Evolutionary conservation across 192 early-diverging fungal genomes (phyloP).

Genomic region (Backusella westeae): DNA sequence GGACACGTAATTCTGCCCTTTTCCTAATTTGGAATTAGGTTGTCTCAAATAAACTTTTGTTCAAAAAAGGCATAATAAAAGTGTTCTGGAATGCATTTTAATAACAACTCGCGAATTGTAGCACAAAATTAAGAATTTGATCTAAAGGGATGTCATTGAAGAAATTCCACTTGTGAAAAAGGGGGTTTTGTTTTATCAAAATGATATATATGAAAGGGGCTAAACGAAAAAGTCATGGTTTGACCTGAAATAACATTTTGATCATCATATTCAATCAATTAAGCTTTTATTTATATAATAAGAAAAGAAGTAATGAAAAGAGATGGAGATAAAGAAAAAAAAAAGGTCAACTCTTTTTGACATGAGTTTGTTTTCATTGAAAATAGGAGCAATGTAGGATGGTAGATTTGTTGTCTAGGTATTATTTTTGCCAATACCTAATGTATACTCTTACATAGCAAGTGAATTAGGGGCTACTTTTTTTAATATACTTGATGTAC

Average conservation of each 20-base stretch:
- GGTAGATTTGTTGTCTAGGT: conserved; percentile 78
- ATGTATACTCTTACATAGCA: not conserved
- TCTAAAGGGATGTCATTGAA: not conserved
- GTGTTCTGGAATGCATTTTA: conserved; percentile 2
- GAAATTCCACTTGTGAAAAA: not conserved
- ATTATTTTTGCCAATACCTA: conserved; percentile 51
- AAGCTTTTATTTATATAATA: not conserved
- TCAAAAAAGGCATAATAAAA: conserved; percentile 3
- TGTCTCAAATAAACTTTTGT: not conserved
- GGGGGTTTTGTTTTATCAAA: not conserved
- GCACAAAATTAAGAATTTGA: conserved; percentile 8
- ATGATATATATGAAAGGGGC: not conserved
- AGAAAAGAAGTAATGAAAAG: not conserved
- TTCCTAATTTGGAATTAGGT: conserved; percentile 1
- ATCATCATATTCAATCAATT: conserved; percentile 65
- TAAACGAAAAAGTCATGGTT: conserved; percentile 49
- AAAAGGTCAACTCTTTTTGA: not conserved
- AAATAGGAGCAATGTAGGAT: conserved; percentile 78
- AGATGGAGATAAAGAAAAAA: not conserved
- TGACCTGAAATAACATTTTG: conserved; percentile 72
- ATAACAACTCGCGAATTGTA: not conserved
- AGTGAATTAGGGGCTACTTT: not conserved
- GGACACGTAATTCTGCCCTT: not conserved
- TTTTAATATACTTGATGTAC: not conserved
- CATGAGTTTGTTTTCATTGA: conserved; percentile 80